Evolutionary conservation across 805 yeast species (phyloP).

Genomic region (Scheffersomyces ergatensis): DNA sequence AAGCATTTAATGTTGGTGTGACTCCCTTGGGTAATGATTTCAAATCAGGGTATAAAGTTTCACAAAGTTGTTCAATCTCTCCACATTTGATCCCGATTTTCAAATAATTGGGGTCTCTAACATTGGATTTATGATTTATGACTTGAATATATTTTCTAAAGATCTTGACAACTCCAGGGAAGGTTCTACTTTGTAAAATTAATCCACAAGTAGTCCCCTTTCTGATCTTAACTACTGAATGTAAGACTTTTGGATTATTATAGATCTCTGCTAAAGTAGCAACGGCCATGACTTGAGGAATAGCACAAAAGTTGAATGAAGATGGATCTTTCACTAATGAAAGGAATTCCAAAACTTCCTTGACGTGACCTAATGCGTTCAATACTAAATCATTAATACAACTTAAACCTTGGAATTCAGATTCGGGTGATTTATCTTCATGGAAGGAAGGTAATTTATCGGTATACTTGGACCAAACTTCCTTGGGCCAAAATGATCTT

Average conservation of each 20-base stretch:
- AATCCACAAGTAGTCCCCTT: slow-evolving; percentile 82
- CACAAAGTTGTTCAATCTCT: slow-evolving; percentile 84
- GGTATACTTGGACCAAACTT: slow-evolving; percentile 87
- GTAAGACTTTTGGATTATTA: slow-evolving; percentile 73
- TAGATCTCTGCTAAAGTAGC: slow-evolving; percentile 90
- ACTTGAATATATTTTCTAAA: slow-evolving; percentile 71
- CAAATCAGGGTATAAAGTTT: slow-evolving; percentile 61
- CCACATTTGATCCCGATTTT: slow-evolving; percentile 83
- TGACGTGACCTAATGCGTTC: slow-evolving; percentile 74
- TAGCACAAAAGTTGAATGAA: slow-evolving; percentile 87
- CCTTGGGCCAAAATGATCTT: slow-evolving; percentile 94
- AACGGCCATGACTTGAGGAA: slow-evolving; percentile 99
- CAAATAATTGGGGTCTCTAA: slow-evolving; percentile 82
- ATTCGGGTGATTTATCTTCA: slow-evolving; percentile 24
- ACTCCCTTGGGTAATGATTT: slow-evolving; percentile 56
- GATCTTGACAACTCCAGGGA: slow-evolving; percentile 71
- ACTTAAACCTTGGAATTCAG: slow-evolving; percentile 58
- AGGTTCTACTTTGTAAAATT: slow-evolving; percentile 70
- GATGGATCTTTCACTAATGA: slow-evolving; percentile 78
- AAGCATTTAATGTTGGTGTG: slow-evolving; percentile 31
- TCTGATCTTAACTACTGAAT: slow-evolving; percentile 78
- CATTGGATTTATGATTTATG: slow-evolving; percentile 77
- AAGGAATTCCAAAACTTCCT: slow-evolving; percentile 72
- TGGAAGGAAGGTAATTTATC: slow-evolving; percentile 57
- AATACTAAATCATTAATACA: slow-evolving; percentile 82